Evolutionary conservation across 768 basidiomycete genomes (phyloP).

Genomic region (Crepidotus variabilis): DNA sequence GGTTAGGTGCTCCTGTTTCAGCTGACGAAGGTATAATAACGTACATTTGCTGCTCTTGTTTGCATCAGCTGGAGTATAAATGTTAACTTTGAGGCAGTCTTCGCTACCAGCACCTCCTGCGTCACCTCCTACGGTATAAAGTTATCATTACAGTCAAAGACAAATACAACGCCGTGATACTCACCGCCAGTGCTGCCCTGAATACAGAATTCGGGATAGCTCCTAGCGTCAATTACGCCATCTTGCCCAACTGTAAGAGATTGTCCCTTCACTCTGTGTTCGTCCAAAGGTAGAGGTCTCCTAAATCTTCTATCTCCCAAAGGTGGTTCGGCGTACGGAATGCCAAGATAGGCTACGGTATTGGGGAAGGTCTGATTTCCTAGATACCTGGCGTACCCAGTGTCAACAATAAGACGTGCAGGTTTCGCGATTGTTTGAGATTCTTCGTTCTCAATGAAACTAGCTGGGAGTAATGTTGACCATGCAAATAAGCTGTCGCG

Average conservation of each 20-base stretch:
- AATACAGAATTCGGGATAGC: slow-evolving; percentile 56
- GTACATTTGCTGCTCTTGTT: slow-evolving; percentile 43
- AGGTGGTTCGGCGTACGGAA: slow-evolving; percentile 60
- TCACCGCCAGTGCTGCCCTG: slow-evolving; percentile 51
- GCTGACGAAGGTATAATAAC: slow-evolving; percentile 13
- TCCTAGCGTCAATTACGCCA: slow-evolving; percentile 43
- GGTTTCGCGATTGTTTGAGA: too few relatives aligned
- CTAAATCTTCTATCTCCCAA: slow-evolving; percentile 49
- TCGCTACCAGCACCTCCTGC: slow-evolving; percentile 63
- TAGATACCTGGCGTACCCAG: slow-evolving; percentile 55
- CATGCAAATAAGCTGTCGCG: too few relatives aligned
- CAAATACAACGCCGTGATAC: slow-evolving; percentile 3
- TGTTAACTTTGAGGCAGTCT: slow-evolving; percentile 65
- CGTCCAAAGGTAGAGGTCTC: slow-evolving; percentile 50
- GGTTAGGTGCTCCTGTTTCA: not conserved
- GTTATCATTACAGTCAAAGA: not conserved
- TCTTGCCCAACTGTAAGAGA: slow-evolving; percentile 20
- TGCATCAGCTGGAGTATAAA: slow-evolving; percentile 52
- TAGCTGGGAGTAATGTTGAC: too few relatives aligned
- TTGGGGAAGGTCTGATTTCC: slow-evolving; percentile 51
- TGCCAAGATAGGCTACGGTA: slow-evolving; percentile 53
- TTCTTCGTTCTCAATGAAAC: too few relatives aligned
- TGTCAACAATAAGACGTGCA: slow-evolving; percentile 37
- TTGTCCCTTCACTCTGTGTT: slow-evolving; percentile 32
- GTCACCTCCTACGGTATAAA: slow-evolving; percentile 36